Evolutionary conservation across 345 rosid species (phyloP), one percentile per base, ranked within the genome.

Genomic region (Arabidopsis arenosa): DNA sequence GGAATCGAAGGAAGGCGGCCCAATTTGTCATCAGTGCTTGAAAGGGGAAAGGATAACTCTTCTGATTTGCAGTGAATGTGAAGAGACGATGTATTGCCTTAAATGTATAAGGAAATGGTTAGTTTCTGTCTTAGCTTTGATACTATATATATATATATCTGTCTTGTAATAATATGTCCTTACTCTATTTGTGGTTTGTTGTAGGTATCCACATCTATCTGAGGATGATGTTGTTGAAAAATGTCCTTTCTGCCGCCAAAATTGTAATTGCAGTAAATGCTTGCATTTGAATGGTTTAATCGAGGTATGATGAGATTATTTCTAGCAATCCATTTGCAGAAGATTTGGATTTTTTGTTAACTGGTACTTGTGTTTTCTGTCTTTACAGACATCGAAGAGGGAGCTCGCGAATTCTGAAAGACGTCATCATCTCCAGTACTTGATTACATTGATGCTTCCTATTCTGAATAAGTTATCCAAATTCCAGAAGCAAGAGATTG

Each of bases 221-320:
- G 87, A 86, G 72, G 82, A 62, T 66, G 85, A 89, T 36, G 51
- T 90, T 5, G 82, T 88, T 9, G 72, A 74, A 33, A 77, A 71
- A 73, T 94, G 98, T 77, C 98, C 97, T 58, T 86, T 76, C 44
- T 94, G 98, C 72, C 71, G 88, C 10, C 82, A 78, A 62, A 90
- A 85, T 52, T 94, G 98, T 88, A 94, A 92, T 74, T 94, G 97
- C 83, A 83, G 84, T 58, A 73, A 72, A 39, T 94, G 98, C 80
- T 82, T 94, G 82, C 95, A 89, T 77, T 76, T 84, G 37, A 78
- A 75, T 70, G 86, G 88, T 53, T 74, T 86, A 66, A 81, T 92
- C 28, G 56, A 86, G 96, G 98, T 92, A 51, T 70, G 44, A 65
- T 70, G 44, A 67, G 28, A 23, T 52, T 12, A 2, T 26, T 23